Evolutionary conservation across 179 eudicot genomes (phyloP).

Genomic region (Spinacia oleracea): DNA sequence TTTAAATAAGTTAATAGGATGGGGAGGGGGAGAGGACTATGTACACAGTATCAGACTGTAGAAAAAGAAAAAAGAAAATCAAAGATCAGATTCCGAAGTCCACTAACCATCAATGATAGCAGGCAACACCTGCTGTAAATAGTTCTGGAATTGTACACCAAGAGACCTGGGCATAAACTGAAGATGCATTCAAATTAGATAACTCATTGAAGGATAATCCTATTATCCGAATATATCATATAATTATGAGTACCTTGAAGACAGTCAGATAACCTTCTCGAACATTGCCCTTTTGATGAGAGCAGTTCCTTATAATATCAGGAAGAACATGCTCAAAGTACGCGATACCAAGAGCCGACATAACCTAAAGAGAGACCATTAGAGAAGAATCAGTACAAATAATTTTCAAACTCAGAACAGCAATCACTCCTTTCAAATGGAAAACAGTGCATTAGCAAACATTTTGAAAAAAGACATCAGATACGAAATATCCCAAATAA

Average conservation of each 20-base stretch:
- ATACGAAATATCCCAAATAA: neutral
- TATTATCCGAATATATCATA: neutral
- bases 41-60: neutral
- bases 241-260: slow-evolving; percentile 57
- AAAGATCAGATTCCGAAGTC: neutral
- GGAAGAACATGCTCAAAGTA: slow-evolving; percentile 90
- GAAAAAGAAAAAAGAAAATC: neutral
- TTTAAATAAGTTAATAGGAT: neutral
- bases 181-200: slow-evolving; percentile 26
- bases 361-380: slow-evolving; percentile 45
- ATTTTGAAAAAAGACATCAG: neutral
- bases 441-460: neutral
- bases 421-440: neutral
- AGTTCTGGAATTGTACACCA: slow-evolving; percentile 91
- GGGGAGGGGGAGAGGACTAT: neutral
- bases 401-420: neutral
- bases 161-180: slow-evolving; percentile 92
- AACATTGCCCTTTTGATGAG: slow-evolving; percentile 92
- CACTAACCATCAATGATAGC: slow-evolving; percentile 92
- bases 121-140: slow-evolving; percentile 90
- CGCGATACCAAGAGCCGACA: slow-evolving; percentile 87
- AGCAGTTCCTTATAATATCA: slow-evolving; percentile 79
- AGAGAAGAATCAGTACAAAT: neutral
- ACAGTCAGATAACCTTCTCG: slow-evolving; percentile 94
- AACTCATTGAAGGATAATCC: neutral